Conservation (phyloP, 2,329 filamentous ascomycete genomes). For the Madurella mycetomatis region DNA sequence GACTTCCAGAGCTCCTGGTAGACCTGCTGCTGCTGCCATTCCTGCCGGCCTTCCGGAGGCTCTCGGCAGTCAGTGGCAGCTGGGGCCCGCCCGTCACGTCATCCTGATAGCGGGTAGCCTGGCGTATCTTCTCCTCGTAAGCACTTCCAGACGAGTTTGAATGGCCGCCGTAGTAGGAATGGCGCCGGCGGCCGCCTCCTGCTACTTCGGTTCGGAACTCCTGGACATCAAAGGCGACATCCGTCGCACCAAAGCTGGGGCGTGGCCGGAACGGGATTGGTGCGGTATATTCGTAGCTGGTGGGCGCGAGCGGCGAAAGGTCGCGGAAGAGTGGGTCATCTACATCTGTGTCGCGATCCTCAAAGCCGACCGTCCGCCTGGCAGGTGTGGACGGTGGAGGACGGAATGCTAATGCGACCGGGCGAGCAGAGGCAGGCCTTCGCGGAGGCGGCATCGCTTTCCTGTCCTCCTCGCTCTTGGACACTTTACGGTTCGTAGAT, state of each 20-base stretch:
- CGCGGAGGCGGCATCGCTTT: constrained; percentile 44
- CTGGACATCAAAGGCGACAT: constrained; percentile 36
- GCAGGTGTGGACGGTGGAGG: constrained; percentile 29
- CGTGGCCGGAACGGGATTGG: constrained; percentile 30
- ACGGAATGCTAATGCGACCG: constrained; percentile 25
- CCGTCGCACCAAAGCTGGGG: constrained; percentile 33
- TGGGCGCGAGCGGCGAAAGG: constrained; percentile 31
- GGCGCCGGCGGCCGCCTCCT: constrained; percentile 32
- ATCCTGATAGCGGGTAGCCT: constrained; percentile 50
- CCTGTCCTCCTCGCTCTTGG: constrained; percentile 42
- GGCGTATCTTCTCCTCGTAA: constrained; percentile 40
- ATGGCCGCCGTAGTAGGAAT: constrained; percentile 38
- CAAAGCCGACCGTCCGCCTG: constrained; percentile 28
- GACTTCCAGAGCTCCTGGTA: constrained; percentile 55
- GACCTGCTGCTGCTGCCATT: constrained; percentile 51
- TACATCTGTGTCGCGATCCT: constrained; percentile 34
- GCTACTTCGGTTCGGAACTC: constrained; percentile 40
- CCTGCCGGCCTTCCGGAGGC: constrained; percentile 48
- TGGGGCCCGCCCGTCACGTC: constrained; percentile 43
- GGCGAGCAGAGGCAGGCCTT: constrained; percentile 30
- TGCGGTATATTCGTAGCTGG: constrained; percentile 31
- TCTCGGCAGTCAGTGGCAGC: constrained; percentile 52
- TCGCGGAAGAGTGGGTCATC: constrained; percentile 38
- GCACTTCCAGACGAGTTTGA: constrained; percentile 32
- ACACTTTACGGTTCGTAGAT: constrained; percentile 37